Conservation (phyloP, 768 basidiomycete species). For the Suillus tomentosus region DNA sequence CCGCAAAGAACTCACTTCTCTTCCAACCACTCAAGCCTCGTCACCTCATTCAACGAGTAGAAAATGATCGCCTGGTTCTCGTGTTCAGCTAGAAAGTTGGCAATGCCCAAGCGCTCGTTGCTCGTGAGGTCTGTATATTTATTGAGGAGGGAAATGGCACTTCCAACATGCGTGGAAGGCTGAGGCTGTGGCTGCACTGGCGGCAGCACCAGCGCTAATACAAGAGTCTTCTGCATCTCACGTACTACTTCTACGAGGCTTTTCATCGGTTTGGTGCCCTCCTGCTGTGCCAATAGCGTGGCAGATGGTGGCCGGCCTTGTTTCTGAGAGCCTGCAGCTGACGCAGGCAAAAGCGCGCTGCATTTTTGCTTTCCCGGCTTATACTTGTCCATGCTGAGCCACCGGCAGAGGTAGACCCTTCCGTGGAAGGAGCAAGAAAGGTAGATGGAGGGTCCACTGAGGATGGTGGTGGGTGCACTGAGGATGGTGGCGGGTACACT, state of each 20-base stretch:
- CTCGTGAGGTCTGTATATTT: no score
- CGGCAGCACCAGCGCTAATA: not conserved
- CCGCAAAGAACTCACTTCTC: not conserved
- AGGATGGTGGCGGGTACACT: no score
- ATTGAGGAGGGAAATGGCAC: no score
- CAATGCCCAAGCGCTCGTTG: no score
- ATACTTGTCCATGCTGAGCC: not conserved
- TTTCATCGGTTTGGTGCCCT: not conserved
- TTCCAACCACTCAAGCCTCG: not conserved
- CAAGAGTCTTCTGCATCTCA: not conserved
- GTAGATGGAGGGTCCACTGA: no score
- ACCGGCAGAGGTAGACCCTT: not conserved
- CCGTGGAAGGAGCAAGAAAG: no score
- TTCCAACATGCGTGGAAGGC: no score
- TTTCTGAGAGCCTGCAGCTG: not conserved
- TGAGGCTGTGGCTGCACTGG: no score
- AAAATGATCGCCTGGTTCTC: not conserved
- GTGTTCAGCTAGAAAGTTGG: no score
- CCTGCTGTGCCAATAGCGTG: not conserved
- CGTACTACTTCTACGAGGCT: not conserved
- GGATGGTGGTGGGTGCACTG: no score
- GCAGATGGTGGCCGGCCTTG: not conserved
- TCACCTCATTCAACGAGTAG: not conserved
- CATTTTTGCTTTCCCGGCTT: not conserved
- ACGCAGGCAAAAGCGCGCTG: not conserved